Conservation (phyloP, 257 asterid species). For the Knoxia roxburghii region DNA sequence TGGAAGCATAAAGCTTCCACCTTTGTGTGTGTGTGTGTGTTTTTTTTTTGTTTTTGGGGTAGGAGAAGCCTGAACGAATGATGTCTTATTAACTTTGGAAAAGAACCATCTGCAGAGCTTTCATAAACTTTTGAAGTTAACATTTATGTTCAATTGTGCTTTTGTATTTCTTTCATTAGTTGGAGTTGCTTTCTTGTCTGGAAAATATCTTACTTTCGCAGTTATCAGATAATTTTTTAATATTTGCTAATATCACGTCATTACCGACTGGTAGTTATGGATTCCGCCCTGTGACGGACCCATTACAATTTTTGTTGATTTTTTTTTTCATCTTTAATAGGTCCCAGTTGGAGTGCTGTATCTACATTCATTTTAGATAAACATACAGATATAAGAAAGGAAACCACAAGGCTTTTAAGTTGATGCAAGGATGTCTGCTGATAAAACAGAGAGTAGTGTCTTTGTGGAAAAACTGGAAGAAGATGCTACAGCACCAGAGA, state of each 20-base stretch:
- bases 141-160: too few species aligned
- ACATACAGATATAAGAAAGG: not conserved
- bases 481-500: slow-evolving; percentile 29
- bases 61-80: not conserved
- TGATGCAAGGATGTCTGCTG: slow-evolving; percentile 37
- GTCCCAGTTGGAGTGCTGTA: not conserved
- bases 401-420: slow-evolving; percentile 1
- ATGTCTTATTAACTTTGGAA: too few species aligned
- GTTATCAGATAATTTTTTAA: too few species aligned
- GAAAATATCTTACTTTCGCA: too few species aligned
- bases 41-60: not conserved
- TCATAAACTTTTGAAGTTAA: too few species aligned
- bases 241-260: not conserved
- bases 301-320: not conserved
- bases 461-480: slow-evolving; percentile 32
- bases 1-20: not conserved
- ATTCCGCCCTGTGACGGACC: not conserved
- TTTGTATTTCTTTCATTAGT: too few species aligned
- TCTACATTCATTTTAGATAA: not conserved
- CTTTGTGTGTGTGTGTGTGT: not conserved
- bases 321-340: not conserved
- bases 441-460: slow-evolving; percentile 36
- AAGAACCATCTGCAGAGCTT: too few species aligned
- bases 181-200: too few species aligned
- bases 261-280: not conserved